Conservation (phyloP, 176 grass and related monocot genomes). For the Dendrocalamus sinicus region DNA sequence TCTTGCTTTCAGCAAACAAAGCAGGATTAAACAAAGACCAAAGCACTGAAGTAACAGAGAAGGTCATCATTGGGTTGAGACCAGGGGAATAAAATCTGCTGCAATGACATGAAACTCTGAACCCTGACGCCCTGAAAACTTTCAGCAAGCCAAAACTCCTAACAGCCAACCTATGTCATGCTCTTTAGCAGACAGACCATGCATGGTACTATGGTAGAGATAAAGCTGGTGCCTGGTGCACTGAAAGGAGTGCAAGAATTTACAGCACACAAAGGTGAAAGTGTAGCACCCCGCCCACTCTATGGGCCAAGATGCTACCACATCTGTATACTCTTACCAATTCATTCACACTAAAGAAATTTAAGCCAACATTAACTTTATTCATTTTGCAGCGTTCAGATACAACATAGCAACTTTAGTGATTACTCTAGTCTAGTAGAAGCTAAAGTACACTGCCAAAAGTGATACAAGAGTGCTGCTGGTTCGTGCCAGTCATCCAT, state of each 20-base stretch:
- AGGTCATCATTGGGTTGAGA: slow-evolving; percentile 15
- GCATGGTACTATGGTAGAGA: slow-evolving; percentile 36
- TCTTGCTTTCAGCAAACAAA: slow-evolving; percentile 26
- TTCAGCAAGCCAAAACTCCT: slow-evolving; percentile 12
- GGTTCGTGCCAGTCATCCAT: no score
- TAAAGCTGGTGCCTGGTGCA: slow-evolving; percentile 27
- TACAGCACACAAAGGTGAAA: not conserved
- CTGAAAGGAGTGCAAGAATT: not conserved
- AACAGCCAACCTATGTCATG: not conserved
- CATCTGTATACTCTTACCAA: no score
- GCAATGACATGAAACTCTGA: slow-evolving; percentile 1
- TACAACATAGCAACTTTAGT: no score
- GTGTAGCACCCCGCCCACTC: no score
- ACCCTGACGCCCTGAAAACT: slow-evolving; percentile 27
- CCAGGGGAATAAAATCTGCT: slow-evolving; percentile 30
- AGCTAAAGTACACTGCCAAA: no score
- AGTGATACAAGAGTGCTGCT: no score
- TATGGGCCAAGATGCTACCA: no score
- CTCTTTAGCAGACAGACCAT: slow-evolving; percentile 49
- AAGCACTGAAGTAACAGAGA: slow-evolving; percentile 26
- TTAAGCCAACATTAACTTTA: no score
- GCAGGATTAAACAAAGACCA: not conserved
- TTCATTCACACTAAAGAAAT: no score
- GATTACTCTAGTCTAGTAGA: no score
- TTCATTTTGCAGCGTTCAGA: no score